A percentile compares a stretch with the other conserved stretches of the same genome.
Conservation (phyloP, 2,329 filamentous ascomycete species). For the Aspergillus hortae region DNA sequence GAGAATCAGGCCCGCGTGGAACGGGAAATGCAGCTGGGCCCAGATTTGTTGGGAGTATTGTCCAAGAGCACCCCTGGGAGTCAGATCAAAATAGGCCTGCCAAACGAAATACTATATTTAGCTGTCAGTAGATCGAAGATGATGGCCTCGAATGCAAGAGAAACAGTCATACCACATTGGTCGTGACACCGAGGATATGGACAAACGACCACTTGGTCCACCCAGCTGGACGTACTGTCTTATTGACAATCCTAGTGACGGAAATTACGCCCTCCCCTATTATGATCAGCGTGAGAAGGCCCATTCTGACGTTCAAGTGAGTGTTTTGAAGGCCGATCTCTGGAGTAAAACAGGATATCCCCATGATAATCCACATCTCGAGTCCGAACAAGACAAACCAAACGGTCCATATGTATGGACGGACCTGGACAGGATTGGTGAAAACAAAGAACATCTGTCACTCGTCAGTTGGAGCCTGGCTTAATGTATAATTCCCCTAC, state of each 20-base stretch:
- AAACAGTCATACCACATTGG: constrained; percentile 30
- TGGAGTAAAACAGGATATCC: constrained; percentile 52
- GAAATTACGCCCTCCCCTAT: constrained; percentile 64
- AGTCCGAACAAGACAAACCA: constrained; percentile 56
- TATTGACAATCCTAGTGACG: constrained; percentile 55
- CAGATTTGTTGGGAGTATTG: constrained; percentile 56
- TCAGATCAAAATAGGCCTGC: constrained; percentile 60
- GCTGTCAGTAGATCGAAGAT: constrained; percentile 6
- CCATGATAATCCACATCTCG: constrained; percentile 53
- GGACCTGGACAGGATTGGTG: constrained; percentile 15
- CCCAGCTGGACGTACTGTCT: constrained; percentile 40
- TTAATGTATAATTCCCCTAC: constrained; percentile 13
- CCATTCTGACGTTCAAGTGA: constrained; percentile 62
- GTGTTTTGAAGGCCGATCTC: constrained; percentile 60
- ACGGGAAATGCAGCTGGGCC: constrained; percentile 55
- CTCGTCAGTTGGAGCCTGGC: constrained; percentile 5
- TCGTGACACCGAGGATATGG: constrained; percentile 36
- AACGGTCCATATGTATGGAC: constrained; percentile 40
- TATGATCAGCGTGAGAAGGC: constrained; percentile 62
- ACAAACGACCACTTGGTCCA: constrained; percentile 40
- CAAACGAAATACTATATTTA: constrained; percentile 53
- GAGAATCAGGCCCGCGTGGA: constrained; percentile 61
- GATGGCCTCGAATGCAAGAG: not conserved
- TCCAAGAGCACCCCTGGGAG: constrained; percentile 48
- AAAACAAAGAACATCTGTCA: constrained; percentile 35